These are phyloP conservation scores for Thymus quinquecostatus DNA, from an alignment of 257 asterid genomes.

Conservation along the genomic window DNA sequence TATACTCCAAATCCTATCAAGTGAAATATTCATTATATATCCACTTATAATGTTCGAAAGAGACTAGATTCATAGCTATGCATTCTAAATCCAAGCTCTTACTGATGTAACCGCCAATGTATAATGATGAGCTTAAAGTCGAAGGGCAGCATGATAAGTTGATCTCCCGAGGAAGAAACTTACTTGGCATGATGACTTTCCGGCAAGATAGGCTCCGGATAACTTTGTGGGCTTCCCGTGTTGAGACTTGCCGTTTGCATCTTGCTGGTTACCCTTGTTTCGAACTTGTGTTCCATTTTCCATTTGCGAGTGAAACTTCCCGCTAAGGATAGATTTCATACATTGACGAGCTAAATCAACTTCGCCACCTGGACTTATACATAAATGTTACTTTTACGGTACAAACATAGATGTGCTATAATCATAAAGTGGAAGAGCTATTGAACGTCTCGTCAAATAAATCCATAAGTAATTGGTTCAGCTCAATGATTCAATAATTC, in stretches of 20 bases:
- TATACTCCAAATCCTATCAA: slow-evolving; percentile 48
- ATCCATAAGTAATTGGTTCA: not conserved
- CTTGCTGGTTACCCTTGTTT: slow-evolving; percentile 10
- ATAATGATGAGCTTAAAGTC: not conserved
- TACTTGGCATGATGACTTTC: slow-evolving; percentile 46
- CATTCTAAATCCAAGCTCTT: not conserved
- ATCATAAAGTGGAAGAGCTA: too few species aligned
- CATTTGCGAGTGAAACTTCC: slow-evolving; percentile 11
- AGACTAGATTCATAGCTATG: not conserved
- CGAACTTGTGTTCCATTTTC: slow-evolving; percentile 25
- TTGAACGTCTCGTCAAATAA: not conserved
- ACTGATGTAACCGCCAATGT: not conserved
- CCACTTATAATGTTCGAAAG: not conserved
- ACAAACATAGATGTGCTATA: not conserved
- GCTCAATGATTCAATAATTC: not conserved
- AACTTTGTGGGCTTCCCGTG: slow-evolving; percentile 6
- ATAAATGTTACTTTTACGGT: not conserved
- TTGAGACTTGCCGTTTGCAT: slow-evolving; percentile 4
- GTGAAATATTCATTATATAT: not conserved
- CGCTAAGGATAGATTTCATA: slow-evolving; percentile 29
- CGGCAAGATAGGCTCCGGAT: slow-evolving; percentile 33
- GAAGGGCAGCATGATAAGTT: not conserved
- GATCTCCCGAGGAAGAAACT: slow-evolving; percentile 31
- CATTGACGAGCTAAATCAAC: slow-evolving; percentile 42
- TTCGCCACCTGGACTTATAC: slow-evolving; percentile 34